phyloP scores from a whole-genome alignment of 2,329 filamentous ascomycete genomes.

The Fusarium nurragi region DNA sequence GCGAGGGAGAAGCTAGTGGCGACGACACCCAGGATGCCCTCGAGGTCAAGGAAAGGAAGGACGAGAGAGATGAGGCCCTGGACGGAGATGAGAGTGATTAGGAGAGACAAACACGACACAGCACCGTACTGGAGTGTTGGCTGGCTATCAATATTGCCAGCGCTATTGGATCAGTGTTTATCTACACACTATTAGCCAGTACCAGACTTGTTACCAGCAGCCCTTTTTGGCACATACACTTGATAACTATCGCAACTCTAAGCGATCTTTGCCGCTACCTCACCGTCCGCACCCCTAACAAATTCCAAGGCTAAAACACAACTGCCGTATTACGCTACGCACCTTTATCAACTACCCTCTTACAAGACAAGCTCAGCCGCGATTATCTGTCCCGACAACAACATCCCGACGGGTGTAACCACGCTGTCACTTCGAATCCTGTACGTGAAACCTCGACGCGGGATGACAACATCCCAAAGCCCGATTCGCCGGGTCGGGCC shows the following conservation, averaged over 20 bases:
- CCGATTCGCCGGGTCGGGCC: conserved; percentile 26
- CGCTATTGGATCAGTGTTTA: not conserved
- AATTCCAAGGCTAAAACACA: not conserved
- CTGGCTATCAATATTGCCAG: not conserved
- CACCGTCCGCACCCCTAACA: not conserved
- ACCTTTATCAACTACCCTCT: conserved; percentile 9
- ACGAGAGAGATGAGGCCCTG: conserved; percentile 68
- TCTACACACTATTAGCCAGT: not conserved
- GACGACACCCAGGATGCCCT: conserved; percentile 64
- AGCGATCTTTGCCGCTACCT: not conserved
- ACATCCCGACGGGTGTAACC: conserved; percentile 30
- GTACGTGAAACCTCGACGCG: not conserved
- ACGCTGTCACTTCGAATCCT: not conserved
- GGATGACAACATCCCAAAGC: conserved; percentile 8
- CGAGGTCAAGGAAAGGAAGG: conserved; percentile 59
- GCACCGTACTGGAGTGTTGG: not conserved
- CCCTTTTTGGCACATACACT: not conserved
- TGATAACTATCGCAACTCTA: not conserved
- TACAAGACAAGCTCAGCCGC: conserved; percentile 15
- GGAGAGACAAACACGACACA: conserved; percentile 4
- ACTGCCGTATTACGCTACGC: conserved; percentile 14
- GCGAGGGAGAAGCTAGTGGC: conserved; percentile 58
- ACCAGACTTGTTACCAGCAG: not conserved
- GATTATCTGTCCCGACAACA: conserved; percentile 11
- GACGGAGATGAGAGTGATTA: conserved; percentile 70